A percentile compares a stretch with the other conserved stretches of the same genome.
Evolutionary conservation across 768 basidiomycete genomes (phyloP).

Genomic region (Boletus bicolor): DNA sequence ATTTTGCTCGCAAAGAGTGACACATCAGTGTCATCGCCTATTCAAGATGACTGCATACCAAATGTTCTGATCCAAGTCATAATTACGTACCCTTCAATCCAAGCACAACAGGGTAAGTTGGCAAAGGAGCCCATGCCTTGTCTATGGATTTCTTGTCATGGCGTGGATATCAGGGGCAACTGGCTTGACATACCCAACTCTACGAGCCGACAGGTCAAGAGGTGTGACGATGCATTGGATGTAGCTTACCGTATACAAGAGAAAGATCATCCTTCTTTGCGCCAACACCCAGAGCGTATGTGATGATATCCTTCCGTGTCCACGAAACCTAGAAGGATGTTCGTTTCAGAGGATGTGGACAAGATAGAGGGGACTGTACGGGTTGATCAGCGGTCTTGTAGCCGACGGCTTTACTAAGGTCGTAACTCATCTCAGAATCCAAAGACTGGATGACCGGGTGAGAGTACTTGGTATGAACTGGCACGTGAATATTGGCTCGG

Average conservation of each 20-base stretch:
- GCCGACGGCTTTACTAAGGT: slow-evolving; percentile 69
- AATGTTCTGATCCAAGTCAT: background rate
- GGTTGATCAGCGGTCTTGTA: slow-evolving; percentile 48
- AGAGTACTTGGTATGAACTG: background rate
- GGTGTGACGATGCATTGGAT: background rate
- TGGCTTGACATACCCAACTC: slow-evolving; percentile 46
- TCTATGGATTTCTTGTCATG: slow-evolving; percentile 36
- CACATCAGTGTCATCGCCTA: slow-evolving; percentile 61
- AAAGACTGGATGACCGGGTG: background rate
- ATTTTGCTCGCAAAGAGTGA: slow-evolving; percentile 58
- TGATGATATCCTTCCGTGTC: slow-evolving; percentile 80
- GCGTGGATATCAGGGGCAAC: background rate
- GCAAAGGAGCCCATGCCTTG: slow-evolving; percentile 69
- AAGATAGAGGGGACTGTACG: slow-evolving; percentile 36
- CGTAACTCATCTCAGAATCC: slow-evolving; percentile 41
- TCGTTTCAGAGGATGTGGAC: background rate
- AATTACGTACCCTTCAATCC: slow-evolving; percentile 54
- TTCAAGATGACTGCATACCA: background rate
- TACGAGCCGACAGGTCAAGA: slow-evolving; percentile 17
- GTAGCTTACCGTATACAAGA: slow-evolving; percentile 63
- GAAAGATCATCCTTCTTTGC: slow-evolving; percentile 71
- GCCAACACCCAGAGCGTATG: slow-evolving; percentile 78
- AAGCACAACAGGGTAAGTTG: slow-evolving; percentile 83
- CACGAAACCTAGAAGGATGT: slow-evolving; percentile 57
- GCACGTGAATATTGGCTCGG: background rate